A percentile compares a stretch with the other conserved stretches of the same genome.
Conservation (phyloP, 2,329 filamentous ascomycete species). For the Lachnellula arida region DNA sequence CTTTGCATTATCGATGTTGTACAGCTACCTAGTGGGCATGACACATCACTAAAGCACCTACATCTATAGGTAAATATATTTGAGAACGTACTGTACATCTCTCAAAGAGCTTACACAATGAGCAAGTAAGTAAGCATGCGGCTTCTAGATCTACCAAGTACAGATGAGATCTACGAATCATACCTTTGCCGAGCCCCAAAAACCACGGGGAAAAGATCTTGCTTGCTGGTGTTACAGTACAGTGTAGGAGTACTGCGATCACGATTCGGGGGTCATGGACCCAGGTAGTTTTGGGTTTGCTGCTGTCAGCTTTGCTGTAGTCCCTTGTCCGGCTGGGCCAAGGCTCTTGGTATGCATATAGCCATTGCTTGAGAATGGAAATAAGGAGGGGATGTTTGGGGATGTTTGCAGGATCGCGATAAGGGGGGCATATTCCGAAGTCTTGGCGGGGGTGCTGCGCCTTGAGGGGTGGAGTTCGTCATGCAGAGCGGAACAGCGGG, state of each 20-base stretch:
- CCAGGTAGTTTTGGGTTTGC: too few species aligned
- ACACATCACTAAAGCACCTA: background rate
- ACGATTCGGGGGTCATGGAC: too few species aligned
- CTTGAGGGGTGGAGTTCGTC: background rate
- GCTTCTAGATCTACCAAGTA: too few species aligned
- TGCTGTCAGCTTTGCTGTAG: too few species aligned
- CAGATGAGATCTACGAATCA: too few species aligned
- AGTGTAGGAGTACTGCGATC: too few species aligned
- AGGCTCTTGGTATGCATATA: background rate
- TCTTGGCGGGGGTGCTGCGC: background rate
- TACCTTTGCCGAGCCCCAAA: too few species aligned
- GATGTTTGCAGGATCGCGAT: background rate
- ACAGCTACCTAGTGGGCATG: background rate
- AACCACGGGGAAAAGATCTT: too few species aligned
- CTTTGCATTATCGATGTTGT: constrained; percentile 7
- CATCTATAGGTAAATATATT: background rate
- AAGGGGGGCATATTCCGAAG: background rate
- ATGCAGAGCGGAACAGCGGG: background rate
- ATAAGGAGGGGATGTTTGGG: background rate
- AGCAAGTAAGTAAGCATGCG: too few species aligned
- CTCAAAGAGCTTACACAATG: too few species aligned
- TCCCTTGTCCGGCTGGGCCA: background rate
- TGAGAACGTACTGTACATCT: too few species aligned
- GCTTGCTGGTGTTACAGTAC: too few species aligned
- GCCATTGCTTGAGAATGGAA: background rate